Evolutionary conservation across 1,139 yeast genomes (phyloP).

Genomic region (Hyphopichia fennica): DNA sequence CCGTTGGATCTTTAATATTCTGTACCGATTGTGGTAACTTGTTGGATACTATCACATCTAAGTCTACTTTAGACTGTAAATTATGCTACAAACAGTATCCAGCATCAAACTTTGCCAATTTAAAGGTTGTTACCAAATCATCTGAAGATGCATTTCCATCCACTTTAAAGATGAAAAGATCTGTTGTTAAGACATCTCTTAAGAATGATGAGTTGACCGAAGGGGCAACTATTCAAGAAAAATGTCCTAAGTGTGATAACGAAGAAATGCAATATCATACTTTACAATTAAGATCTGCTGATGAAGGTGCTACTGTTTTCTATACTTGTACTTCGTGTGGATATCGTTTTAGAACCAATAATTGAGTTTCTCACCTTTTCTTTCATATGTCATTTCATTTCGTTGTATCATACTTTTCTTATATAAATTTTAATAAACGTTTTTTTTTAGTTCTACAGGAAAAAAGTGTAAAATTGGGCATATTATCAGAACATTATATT

Average conservation of each 20-base stretch:
- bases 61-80: constrained; percentile 54
- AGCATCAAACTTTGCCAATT: constrained; percentile 61
- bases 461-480: background rate
- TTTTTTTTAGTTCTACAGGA: background rate
- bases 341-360: constrained; percentile 90
- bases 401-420: constrained; percentile 6
- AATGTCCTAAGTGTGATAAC: constrained; percentile 96
- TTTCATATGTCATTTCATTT: constrained; percentile 1
- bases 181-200: constrained; percentile 85
- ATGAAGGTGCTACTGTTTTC: constrained; percentile 96
- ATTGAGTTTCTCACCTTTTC: constrained; percentile 30
- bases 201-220: constrained; percentile 80
- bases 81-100: constrained; percentile 66
- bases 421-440: background rate
- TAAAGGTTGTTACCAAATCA: constrained; percentile 84
- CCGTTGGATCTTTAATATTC: constrained; percentile 90
- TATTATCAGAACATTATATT: background rate
- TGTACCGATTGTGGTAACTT: constrained; percentile 93
- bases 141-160: constrained; percentile 94
- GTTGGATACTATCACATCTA: constrained; percentile 64
- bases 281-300: constrained; percentile 93
- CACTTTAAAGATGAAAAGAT: constrained; percentile 70
- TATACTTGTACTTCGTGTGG: constrained; percentile 95
- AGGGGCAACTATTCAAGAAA: constrained; percentile 95
- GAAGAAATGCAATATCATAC: constrained; percentile 99